Conservation (phyloP, 129 eudicot genomes). For the Flaveria ramosissima region DNA sequence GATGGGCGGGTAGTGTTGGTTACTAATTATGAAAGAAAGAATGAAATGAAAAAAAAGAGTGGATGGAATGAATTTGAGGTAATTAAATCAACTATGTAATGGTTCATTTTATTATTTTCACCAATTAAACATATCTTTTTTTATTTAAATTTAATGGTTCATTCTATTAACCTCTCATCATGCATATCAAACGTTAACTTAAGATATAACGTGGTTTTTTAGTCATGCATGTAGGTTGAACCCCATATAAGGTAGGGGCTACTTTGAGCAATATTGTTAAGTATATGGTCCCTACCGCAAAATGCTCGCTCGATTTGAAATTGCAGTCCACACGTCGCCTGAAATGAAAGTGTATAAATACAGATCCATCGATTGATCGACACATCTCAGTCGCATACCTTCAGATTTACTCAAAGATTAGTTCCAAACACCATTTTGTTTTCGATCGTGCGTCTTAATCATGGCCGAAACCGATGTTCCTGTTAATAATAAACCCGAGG, state of each 20-base stretch:
- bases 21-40: too few species aligned
- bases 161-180: too few species aligned
- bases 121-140: too few species aligned
- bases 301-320: neutral
- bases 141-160: too few species aligned
- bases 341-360: neutral
- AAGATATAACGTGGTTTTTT: too few species aligned
- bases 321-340: neutral
- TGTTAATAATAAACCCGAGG: constrained; percentile 29
- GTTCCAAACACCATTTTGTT: neutral
- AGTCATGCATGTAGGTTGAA: too few species aligned
- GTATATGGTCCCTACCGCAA: neutral
- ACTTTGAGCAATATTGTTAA: neutral
- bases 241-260: neutral
- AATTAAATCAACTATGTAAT: too few species aligned
- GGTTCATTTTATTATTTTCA: too few species aligned
- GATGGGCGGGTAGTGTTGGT: too few species aligned
- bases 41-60: too few species aligned
- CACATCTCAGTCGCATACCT: neutral
- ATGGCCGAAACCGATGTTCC: constrained; percentile 30
- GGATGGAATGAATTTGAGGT: too few species aligned
- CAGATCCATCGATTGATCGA: constrained; percentile 1
- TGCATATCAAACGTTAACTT: too few species aligned
- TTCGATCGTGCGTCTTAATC: neutral
- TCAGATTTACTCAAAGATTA: neutral